phyloP scores from a whole-genome alignment of 140 eudicot species.

The Stevia rebaudiana region DNA sequence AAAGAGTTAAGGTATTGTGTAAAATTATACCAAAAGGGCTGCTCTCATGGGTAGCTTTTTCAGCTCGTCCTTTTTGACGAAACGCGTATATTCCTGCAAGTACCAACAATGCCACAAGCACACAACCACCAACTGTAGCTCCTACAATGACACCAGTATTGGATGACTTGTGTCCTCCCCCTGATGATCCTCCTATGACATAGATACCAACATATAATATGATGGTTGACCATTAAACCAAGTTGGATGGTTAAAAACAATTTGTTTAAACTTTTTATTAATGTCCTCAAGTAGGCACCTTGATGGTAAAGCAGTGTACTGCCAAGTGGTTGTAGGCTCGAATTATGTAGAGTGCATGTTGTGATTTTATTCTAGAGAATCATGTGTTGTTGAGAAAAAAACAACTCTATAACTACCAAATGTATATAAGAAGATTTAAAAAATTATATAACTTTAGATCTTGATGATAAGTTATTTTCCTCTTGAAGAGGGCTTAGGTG shows the following conservation, averaged over 20 bases:
- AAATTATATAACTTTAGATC: background rate
- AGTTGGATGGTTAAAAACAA: too few species aligned
- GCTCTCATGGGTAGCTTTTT: slow-evolving; percentile 42
- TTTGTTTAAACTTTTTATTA: too few species aligned
- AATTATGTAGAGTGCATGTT: background rate
- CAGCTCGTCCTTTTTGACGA: slow-evolving; percentile 63
- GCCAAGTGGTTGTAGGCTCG: background rate
- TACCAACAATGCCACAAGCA: slow-evolving; percentile 40
- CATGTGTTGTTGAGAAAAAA: too few species aligned
- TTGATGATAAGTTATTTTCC: too few species aligned
- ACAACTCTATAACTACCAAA: too few species aligned
- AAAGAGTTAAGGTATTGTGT: background rate
- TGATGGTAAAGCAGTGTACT: too few species aligned
- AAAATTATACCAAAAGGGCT: slow-evolving; percentile 61
- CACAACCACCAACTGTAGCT: slow-evolving; percentile 63
- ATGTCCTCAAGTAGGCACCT: too few species aligned
- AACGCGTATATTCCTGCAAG: slow-evolving; percentile 58
- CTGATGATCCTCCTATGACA: slow-evolving; percentile 25
- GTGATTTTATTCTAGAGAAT: too few species aligned
- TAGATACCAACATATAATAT: background rate
- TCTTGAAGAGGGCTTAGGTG: too few species aligned
- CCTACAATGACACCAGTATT: slow-evolving; percentile 49
- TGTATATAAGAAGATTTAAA: background rate
- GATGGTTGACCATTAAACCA: background rate
- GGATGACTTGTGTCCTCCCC: slow-evolving; percentile 31